A percentile compares a stretch with the other conserved stretches of the same genome.
These are phyloP conservation scores for Metarhizium album DNA, from an alignment of 2,329 filamentous ascomycete genomes.

Conservation along the genomic window DNA sequence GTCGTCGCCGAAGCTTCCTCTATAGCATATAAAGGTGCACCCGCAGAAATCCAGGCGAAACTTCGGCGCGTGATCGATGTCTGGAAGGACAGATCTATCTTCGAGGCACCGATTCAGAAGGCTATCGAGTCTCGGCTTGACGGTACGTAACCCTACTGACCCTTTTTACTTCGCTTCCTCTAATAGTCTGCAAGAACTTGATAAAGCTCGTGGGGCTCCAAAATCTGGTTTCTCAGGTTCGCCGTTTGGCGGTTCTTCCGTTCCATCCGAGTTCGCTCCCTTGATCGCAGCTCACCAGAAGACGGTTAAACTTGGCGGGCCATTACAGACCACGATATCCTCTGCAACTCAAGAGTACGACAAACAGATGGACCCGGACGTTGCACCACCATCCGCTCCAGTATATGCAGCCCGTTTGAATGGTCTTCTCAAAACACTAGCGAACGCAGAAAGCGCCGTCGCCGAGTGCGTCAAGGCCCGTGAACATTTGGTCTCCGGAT, in stretches of 20 bases:
- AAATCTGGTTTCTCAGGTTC: constrained; percentile 48
- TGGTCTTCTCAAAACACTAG: constrained; percentile 79
- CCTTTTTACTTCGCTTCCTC: constrained; percentile 8
- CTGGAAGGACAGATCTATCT: constrained; percentile 80
- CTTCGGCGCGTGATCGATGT: constrained; percentile 85
- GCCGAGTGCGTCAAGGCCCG: constrained; percentile 83
- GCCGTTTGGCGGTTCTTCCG: constrained; percentile 42
- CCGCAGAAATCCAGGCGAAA: constrained; percentile 78
- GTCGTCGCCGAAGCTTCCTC: constrained; percentile 85
- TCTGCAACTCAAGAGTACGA: constrained; percentile 73
- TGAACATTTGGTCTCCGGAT: constrained; percentile 60
- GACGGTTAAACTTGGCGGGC: constrained; percentile 60
- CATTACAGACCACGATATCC: constrained; percentile 55
- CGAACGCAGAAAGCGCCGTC: constrained; percentile 79
- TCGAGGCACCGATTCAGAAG: constrained; percentile 68
- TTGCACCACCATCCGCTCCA: constrained; percentile 64
- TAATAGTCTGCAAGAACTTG: constrained; percentile 40
- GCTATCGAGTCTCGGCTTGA: constrained; percentile 71
- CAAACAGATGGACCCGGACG: constrained; percentile 65
- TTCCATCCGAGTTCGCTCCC: constrained; percentile 67
- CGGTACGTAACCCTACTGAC: constrained; percentile 38
- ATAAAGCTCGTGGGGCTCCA: constrained; percentile 44
- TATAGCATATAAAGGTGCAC: constrained; percentile 81
- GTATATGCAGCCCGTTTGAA: constrained; percentile 87
- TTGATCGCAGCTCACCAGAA: constrained; percentile 65